Conservation (phyloP, 345 rosid species). For the Euphorbia lathyris region DNA sequence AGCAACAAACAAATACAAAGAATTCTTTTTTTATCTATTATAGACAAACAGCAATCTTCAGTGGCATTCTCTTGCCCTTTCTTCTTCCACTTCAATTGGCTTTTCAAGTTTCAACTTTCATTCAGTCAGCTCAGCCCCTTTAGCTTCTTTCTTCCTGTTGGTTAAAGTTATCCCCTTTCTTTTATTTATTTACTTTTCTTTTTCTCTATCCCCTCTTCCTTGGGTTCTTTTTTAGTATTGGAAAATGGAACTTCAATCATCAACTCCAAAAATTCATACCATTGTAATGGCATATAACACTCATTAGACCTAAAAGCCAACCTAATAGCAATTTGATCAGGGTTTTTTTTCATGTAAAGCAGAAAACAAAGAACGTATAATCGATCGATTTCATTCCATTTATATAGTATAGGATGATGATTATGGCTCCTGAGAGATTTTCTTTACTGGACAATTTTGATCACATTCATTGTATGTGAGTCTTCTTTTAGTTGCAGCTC, state of each 20-base stretch:
- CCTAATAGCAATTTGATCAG: conserved; percentile 20
- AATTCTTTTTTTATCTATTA: conserved; percentile 28
- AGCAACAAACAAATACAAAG: conserved; percentile 29
- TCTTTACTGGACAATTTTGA: conserved; percentile 39
- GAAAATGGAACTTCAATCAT: conserved; percentile 29
- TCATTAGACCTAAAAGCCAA: conserved; percentile 19
- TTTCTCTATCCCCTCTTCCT: conserved; percentile 20
- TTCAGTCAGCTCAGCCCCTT: conserved; percentile 33
- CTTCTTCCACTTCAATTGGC: conserved; percentile 24
- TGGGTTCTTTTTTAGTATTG: conserved; percentile 19
- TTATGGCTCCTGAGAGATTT: conserved; percentile 35
- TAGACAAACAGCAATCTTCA: conserved; percentile 32
- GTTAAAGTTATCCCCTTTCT: conserved; percentile 31
- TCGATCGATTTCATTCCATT: conserved; percentile 20
- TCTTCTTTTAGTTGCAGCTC: conserved; percentile 53
- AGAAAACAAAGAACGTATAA: background rate
- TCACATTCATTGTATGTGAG: conserved; percentile 49
- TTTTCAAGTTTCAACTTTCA: conserved; percentile 19
- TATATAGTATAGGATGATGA: background rate
- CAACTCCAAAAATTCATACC: conserved; percentile 28
- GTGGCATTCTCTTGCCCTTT: conserved; percentile 13
- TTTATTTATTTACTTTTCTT: conserved; percentile 26
- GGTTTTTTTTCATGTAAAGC: background rate
- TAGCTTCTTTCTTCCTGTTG: conserved; percentile 20
- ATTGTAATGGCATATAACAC: conserved; percentile 24